Evolutionary conservation across 306 rosid genomes (phyloP), one percentile per base, ranked within the genome.

Genomic region (cucumber (Cucumis sativus)): DNA sequence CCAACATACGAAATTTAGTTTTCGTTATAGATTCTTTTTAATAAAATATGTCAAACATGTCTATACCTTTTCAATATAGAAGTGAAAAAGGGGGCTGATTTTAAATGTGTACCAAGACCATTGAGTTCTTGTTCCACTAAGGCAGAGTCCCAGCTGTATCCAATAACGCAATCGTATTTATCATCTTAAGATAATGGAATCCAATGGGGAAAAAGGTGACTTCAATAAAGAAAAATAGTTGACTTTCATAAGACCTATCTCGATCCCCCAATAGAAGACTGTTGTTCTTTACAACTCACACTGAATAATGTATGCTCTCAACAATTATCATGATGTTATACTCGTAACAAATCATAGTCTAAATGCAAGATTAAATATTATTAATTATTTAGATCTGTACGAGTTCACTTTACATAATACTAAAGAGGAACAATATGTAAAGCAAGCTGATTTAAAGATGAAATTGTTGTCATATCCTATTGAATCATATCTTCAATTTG

Each of bases 101-200:
- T 25, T 14, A 10, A 15, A 49, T 51, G 76, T 51, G 43, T 30
- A 51, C 5, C 28, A 4, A 49, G 43, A 51, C 76, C 76, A 72
- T 17, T 69, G 75, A 45, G 77, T 54, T 51, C 45, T 30, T 52
- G 63, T 52, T 73, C 62, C 77, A 73, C 77, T 73, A 54, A 51
- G 63, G 7, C 30, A 3, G 28, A 52, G 28, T 25, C 47, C 62
- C 28, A 73, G 77, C 77, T 73, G 77, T 73, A 52, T 52, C 62
- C 77, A 73, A 54, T 73, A 51, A 30, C 10, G 47, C 77, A 73
- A 73, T 16, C 77, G 52, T 73, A 52, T 16, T 18, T 54, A 73
- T 73, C 62, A 52, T 51, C 37, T 25, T 21, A 30, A 18, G 28
- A 73, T 30, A 73, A 28, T 73, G 77, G 77, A 73, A 52, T 73